phyloP scores from a whole-genome alignment of 441 rosid genomes.

The Corymbia calophylla region DNA sequence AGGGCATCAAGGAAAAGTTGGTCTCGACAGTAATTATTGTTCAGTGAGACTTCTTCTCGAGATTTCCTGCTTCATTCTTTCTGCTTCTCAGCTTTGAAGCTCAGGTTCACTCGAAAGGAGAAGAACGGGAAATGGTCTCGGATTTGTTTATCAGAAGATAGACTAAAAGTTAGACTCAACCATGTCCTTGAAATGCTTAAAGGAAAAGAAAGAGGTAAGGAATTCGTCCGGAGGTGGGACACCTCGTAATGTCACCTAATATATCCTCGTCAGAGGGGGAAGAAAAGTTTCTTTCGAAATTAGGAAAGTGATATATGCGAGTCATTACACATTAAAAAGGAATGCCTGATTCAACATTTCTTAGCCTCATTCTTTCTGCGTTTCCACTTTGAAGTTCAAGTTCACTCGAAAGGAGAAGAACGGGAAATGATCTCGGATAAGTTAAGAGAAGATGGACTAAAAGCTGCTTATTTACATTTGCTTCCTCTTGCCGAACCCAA shows the following conservation, averaged over 20 bases:
- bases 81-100: neutral
- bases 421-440: neutral
- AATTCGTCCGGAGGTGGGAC: too few relatives aligned
- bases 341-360: too few relatives aligned
- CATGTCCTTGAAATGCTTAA: too few relatives aligned
- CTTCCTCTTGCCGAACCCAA: neutral
- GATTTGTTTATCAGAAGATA: neutral
- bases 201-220: too few relatives aligned
- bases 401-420: neutral
- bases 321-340: too few relatives aligned
- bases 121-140: neutral
- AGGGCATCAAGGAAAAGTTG: neutral
- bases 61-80: neutral
- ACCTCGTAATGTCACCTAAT: too few relatives aligned
- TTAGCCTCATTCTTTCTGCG: neutral
- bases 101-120: neutral
- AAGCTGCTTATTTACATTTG: neutral
- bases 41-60: neutral
- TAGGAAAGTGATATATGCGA: too few relatives aligned
- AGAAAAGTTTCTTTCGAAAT: too few relatives aligned
- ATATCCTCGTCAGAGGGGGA: too few relatives aligned
- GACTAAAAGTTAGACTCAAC: neutral
- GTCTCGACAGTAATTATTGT: neutral
- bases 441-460: neutral
- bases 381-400: neutral